phyloP scores from a whole-genome alignment of 768 basidiomycete genomes.

The Panaeolus papilionaceus region DNA sequence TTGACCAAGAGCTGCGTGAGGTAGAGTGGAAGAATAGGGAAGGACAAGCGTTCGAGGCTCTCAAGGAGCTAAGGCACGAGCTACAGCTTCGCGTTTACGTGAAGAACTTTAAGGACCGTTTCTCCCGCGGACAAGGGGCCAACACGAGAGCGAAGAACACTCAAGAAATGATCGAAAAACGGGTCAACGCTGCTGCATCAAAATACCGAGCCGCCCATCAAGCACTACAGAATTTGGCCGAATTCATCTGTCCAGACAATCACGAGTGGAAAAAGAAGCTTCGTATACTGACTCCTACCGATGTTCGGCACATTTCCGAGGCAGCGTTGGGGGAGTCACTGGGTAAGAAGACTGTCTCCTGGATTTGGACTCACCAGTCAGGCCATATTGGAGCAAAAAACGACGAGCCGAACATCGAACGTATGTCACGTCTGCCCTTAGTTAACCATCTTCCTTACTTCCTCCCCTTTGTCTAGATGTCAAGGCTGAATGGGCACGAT shows the following conservation, averaged over 20 bases:
- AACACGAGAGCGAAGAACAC: neutral
- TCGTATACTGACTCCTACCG: neutral
- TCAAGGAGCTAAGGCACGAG: conserved; percentile 27
- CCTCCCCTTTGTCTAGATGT: no score
- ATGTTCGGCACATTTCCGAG: neutral
- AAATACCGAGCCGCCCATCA: neutral
- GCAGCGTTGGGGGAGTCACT: neutral
- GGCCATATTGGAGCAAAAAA: neutral
- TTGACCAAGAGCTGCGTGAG: conserved; percentile 5
- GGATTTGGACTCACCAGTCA: neutral
- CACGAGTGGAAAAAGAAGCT: neutral
- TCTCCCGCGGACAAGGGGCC: neutral
- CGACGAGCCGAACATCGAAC: neutral
- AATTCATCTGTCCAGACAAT: neutral
- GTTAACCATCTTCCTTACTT: no score
- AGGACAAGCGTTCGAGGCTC: conserved; percentile 33
- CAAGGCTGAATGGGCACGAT: neutral
- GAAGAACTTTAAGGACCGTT: conserved; percentile 27
- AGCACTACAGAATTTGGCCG: neutral
- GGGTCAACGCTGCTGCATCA: neutral
- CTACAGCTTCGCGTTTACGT: conserved; percentile 30
- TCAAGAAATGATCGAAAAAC: neutral
- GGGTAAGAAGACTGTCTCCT: neutral
- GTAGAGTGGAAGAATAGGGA: conserved; percentile 31
- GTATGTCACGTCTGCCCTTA: no score